A percentile compares a stretch with the other conserved stretches of the same genome.
These are phyloP conservation scores for Phytopythium oedochilum DNA, from an alignment of 352 stramenopile genomes.

Conservation along the genomic window DNA sequence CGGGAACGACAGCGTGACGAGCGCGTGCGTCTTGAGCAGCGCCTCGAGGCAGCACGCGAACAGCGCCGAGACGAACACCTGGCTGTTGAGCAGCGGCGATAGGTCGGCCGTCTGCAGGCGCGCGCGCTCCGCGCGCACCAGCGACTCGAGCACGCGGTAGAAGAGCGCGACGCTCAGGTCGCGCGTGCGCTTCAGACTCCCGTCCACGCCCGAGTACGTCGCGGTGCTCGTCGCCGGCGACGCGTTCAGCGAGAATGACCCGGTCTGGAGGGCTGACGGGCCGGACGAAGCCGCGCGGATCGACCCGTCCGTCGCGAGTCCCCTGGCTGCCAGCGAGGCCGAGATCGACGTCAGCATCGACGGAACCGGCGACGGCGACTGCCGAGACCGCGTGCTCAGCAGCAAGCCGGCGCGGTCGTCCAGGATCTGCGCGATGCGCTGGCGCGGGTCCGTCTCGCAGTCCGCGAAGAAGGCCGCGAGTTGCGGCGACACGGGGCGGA, in stretches of 20 bases:
- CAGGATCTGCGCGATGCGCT: constrained; percentile 47
- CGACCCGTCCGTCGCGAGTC: background rate
- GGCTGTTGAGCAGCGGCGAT: constrained; percentile 75
- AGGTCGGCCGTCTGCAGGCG: constrained; percentile 72
- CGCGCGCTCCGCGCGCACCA: constrained; percentile 63
- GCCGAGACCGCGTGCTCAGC: constrained; percentile 26
- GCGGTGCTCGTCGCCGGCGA: constrained; percentile 11
- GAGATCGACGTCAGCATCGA: constrained; percentile 1
- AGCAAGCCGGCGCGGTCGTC: constrained; percentile 46
- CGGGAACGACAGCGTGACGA: constrained; percentile 84
- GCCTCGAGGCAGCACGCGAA: constrained; percentile 85
- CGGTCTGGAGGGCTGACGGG: background rate
- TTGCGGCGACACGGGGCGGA: constrained; percentile 32
- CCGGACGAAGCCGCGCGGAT: background rate
- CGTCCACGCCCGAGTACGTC: constrained; percentile 56
- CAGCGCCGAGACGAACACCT: constrained; percentile 69
- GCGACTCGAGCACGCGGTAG: constrained; percentile 74
- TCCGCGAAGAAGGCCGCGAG: constrained; percentile 59
- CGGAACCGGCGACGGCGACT: constrained; percentile 10
- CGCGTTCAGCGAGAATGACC: background rate
- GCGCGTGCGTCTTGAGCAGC: constrained; percentile 76
- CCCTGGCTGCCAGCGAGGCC: background rate
- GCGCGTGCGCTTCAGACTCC: constrained; percentile 70
- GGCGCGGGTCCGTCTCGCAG: constrained; percentile 46
- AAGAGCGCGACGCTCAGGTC: constrained; percentile 67